Conservation (phyloP, 495 filamentous ascomycete species). For the Aspergillus kassunensis region DNA sequence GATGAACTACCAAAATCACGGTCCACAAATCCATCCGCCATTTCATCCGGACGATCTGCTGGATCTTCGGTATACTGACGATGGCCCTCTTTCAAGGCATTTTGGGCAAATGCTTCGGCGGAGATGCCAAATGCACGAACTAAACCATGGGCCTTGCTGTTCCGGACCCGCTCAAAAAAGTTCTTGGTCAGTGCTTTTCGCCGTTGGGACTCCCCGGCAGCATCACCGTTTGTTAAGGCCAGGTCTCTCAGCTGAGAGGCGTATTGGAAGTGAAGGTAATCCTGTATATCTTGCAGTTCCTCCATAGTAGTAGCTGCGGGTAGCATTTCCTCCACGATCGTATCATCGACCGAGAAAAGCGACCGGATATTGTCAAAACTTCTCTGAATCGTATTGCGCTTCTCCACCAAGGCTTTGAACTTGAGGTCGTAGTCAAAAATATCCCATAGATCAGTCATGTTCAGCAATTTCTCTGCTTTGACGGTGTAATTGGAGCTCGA, state of each 20-base stretch:
- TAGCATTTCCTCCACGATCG: slow-evolving; percentile 76
- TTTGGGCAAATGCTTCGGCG: slow-evolving; percentile 80
- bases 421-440: slow-evolving; percentile 93
- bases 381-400: slow-evolving; percentile 75
- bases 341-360: slow-evolving; percentile 42
- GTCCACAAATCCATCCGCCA: slow-evolving; percentile 72
- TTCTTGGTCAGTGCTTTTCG: slow-evolving; percentile 71
- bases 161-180: slow-evolving; percentile 78
- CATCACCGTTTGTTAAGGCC: slow-evolving; percentile 51
- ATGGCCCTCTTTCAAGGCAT: slow-evolving; percentile 70
- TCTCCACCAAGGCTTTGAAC: slow-evolving; percentile 85
- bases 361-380: slow-evolving; percentile 68
- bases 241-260: slow-evolving; percentile 75
- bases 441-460: slow-evolving; percentile 90
- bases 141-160: slow-evolving; percentile 70
- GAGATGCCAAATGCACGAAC: slow-evolving; percentile 89
- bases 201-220: slow-evolving; percentile 55
- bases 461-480: slow-evolving; percentile 81
- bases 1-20: slow-evolving; percentile 74
- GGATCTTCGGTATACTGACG: slow-evolving; percentile 83
- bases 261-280: slow-evolving; percentile 96
- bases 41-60: slow-evolving; percentile 66
- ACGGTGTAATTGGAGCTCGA: slow-evolving; percentile 63
- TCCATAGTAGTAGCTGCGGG: slow-evolving; percentile 74
- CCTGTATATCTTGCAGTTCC: slow-evolving; percentile 92